Evolutionary conservation across 2,329 filamentous ascomycete species (phyloP).

Genomic region (Penicillium freii): DNA sequence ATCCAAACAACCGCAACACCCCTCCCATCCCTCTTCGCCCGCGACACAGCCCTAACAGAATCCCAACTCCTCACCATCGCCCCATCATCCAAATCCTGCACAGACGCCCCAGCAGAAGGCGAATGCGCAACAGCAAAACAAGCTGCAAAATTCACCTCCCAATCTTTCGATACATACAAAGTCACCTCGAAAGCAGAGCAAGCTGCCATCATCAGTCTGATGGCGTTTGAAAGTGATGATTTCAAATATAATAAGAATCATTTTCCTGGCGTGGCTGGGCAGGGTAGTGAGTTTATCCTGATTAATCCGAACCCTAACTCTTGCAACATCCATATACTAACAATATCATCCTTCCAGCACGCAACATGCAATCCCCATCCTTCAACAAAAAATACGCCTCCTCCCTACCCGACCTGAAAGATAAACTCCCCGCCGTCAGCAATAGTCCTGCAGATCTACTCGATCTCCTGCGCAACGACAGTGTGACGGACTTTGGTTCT

Average conservation of each 20-base stretch:
- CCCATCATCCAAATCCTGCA: constrained; percentile 58
- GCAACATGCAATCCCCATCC: constrained; percentile 61
- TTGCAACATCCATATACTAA: background rate
- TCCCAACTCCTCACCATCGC: constrained; percentile 48
- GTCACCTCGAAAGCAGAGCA: constrained; percentile 59
- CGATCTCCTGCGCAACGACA: constrained; percentile 49
- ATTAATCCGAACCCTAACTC: background rate
- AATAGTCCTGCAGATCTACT: constrained; percentile 48
- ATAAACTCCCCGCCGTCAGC: constrained; percentile 31
- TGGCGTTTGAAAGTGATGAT: constrained; percentile 67
- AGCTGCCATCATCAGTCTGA: constrained; percentile 68
- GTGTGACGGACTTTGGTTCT: constrained; percentile 56
- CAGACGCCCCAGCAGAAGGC: constrained; percentile 42
- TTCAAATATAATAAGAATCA: constrained; percentile 72
- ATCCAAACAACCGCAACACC: constrained; percentile 14
- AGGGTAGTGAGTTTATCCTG: constrained; percentile 54
- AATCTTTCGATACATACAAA: constrained; percentile 57
- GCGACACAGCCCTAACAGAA: constrained; percentile 24
- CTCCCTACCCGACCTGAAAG: constrained; percentile 46
- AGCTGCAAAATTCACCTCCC: constrained; percentile 58
- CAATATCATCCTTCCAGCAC: constrained; percentile 36
- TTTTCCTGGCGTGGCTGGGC: constrained; percentile 57
- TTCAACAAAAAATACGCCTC: constrained; percentile 58
- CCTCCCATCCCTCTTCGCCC: background rate
- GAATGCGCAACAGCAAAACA: constrained; percentile 67